phyloP scores from a whole-genome alignment of 306 rosid species.

The Elaeagnus macrophylla region DNA sequence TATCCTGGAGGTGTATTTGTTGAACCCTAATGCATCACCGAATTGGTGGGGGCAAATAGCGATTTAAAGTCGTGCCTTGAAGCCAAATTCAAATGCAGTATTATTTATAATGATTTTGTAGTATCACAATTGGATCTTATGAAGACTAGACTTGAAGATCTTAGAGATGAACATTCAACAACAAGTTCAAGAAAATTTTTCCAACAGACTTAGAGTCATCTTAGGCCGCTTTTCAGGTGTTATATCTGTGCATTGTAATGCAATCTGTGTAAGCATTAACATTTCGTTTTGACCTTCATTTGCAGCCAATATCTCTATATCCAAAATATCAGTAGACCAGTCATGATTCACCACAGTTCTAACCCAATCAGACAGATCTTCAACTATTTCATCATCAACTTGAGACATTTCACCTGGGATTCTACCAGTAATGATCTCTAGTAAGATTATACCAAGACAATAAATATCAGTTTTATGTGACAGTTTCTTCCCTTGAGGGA shows the following conservation, averaged over 20 bases:
- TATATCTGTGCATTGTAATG: slow-evolving; percentile 54
- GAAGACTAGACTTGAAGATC: no score
- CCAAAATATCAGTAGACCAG: slow-evolving; percentile 71
- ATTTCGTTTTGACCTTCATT: slow-evolving; percentile 57
- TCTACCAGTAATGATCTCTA: slow-evolving; percentile 66
- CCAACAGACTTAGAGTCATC: slow-evolving; percentile 39
- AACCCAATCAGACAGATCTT: slow-evolving; percentile 67
- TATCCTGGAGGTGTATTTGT: no score
- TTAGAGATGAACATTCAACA: no score
- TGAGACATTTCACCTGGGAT: slow-evolving; percentile 42
- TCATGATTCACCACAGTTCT: slow-evolving; percentile 54
- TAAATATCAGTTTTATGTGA: slow-evolving; percentile 51
- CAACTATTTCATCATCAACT: slow-evolving; percentile 17
- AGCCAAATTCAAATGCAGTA: no score
- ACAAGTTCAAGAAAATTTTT: no score
- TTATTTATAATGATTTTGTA: no score
- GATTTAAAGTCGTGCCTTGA: no score
- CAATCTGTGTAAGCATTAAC: slow-evolving; percentile 55
- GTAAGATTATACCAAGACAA: slow-evolving; percentile 57
- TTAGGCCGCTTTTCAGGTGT: slow-evolving; percentile 45
- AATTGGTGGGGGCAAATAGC: no score
- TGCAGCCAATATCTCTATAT: slow-evolving; percentile 42
- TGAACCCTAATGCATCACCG: no score
- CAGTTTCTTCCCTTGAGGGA: slow-evolving; percentile 43
- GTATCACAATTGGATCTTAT: no score